Evolutionary conservation across 345 rosid genomes (phyloP).

Genomic region (Excoecaria agallocha): DNA sequence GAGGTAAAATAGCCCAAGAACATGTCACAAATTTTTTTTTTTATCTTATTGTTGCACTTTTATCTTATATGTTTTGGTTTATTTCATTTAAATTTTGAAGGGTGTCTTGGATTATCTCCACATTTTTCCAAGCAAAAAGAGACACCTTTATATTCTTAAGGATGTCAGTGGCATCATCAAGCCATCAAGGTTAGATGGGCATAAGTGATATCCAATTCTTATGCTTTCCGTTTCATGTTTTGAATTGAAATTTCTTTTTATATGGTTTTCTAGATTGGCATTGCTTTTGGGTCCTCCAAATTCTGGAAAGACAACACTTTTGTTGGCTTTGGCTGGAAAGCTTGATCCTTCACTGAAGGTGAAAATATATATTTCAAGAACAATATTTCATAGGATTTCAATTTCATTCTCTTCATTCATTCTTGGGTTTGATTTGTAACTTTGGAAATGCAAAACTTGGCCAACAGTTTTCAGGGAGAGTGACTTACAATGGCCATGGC

Average conservation of each 20-base stretch:
- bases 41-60: neutral
- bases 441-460: neutral
- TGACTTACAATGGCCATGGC: conserved; percentile 34
- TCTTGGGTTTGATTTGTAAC: neutral
- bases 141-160: conserved; percentile 25
- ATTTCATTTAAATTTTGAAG: neutral
- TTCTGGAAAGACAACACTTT: conserved; percentile 49
- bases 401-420: neutral
- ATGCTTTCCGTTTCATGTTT: neutral
- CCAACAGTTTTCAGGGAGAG: conserved; percentile 31
- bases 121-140: neutral
- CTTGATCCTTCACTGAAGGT: conserved; percentile 44
- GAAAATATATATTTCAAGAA: neutral
- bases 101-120: neutral
- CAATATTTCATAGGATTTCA: neutral
- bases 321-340: conserved; percentile 46
- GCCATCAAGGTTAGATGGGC: conserved; percentile 43
- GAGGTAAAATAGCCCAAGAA: neutral
- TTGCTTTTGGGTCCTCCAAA: conserved; percentile 53
- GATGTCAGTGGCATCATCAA: conserved; percentile 43
- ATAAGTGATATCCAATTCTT: neutral
- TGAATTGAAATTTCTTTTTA: neutral
- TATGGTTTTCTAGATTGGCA: conserved; percentile 33
- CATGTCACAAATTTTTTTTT: neutral
- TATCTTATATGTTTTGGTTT: neutral